Conservation (phyloP, 1,284 basidiomycete genomes). For the Sporisorium iseilematis-ciliati region DNA sequence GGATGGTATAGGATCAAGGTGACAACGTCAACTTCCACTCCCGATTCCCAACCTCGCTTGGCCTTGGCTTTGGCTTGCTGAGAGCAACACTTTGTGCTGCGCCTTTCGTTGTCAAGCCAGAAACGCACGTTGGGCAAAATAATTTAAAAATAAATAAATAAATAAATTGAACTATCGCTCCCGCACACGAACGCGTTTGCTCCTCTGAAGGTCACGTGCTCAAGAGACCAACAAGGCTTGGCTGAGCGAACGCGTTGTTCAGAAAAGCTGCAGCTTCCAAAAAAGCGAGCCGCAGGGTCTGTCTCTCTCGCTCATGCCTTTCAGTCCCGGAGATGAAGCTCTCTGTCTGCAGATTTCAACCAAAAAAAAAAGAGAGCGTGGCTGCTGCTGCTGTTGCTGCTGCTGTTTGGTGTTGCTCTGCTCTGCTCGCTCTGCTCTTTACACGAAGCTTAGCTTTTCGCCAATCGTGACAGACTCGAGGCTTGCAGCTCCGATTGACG, state of each 20-base stretch:
- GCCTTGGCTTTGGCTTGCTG: not conserved
- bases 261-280: not conserved
- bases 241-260: slow-evolving; percentile 1
- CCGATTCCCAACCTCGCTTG: slow-evolving; percentile 5
- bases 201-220: slow-evolving; percentile 6
- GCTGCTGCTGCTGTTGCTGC: slow-evolving; percentile 2
- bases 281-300: slow-evolving; percentile 4
- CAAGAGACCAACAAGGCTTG: not conserved
- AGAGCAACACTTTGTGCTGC: slow-evolving; percentile 7
- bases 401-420: not conserved
- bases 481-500: slow-evolving; percentile 4
- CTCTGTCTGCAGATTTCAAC: not conserved
- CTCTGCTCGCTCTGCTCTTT: slow-evolving; percentile 7
- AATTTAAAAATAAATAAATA: not conserved
- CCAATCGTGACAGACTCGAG: slow-evolving; percentile 9
- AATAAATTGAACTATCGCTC: not conserved
- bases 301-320: not conserved
- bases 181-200: slow-evolving; percentile 12
- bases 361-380: not conserved
- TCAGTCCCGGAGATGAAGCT: not conserved
- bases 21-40: slow-evolving; percentile 16
- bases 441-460: not conserved
- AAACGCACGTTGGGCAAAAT: not conserved
- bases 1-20: slow-evolving; percentile 4
- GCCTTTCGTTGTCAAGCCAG: not conserved